Evolutionary conservation across 139 green algal genomes (phyloP).

Genomic region (Bryopsis sp.): DNA sequence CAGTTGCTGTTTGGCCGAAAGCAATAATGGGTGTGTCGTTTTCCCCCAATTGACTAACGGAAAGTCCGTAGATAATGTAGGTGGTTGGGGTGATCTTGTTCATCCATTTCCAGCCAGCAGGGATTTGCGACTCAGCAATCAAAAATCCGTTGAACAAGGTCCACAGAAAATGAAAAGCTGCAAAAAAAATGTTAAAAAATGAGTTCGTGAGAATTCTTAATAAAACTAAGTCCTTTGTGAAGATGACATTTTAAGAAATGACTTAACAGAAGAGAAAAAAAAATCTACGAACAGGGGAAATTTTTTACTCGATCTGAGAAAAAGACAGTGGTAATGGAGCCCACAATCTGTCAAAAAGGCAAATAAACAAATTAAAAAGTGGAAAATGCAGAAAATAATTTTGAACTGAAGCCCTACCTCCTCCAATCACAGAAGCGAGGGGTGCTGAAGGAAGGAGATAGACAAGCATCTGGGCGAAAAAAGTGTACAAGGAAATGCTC

Average conservation of each 20-base stretch:
- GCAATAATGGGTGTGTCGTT: conserved; percentile 5
- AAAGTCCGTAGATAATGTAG: conserved; percentile 25
- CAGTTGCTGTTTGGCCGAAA: neutral
- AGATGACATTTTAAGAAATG: too few relatives aligned
- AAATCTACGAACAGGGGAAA: too few relatives aligned
- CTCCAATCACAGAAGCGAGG: conserved; percentile 1
- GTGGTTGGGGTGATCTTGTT: conserved; percentile 23
- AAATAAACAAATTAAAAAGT: too few relatives aligned
- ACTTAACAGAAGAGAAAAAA: too few relatives aligned
- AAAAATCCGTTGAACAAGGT: conserved; percentile 27
- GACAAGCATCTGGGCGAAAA: conserved; percentile 20
- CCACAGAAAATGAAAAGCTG: neutral
- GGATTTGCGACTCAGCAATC: conserved; percentile 23
- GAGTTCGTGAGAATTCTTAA: too few relatives aligned
- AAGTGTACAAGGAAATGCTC: conserved; percentile 28
- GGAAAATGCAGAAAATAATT: too few relatives aligned
- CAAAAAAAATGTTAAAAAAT: too few relatives aligned
- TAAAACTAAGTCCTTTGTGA: too few relatives aligned
- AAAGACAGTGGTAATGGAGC: too few relatives aligned
- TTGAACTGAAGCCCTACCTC: too few relatives aligned
- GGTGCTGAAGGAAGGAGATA: conserved; percentile 11
- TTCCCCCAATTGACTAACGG: conserved; percentile 30
- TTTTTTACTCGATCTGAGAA: too few relatives aligned
- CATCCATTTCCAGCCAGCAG: conserved; percentile 26
- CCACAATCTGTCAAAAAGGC: too few relatives aligned